Conservation (phyloP, 768 basidiomycete genomes). For the Suillus brevipes region DNA sequence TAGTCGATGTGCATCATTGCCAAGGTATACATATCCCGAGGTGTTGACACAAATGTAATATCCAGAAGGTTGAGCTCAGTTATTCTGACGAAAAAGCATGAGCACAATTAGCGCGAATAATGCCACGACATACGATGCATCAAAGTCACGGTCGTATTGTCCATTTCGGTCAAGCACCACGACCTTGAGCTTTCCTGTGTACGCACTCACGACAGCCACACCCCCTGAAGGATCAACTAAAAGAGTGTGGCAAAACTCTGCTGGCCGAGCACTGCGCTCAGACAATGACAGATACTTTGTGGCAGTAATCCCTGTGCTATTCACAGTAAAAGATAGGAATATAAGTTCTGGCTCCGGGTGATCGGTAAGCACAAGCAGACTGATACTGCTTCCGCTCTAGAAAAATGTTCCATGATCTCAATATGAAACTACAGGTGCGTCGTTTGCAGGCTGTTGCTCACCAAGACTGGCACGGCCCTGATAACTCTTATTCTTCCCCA, state of each 20-base stretch:
- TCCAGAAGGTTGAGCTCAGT: conserved; percentile 70
- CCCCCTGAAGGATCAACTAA: conserved; percentile 64
- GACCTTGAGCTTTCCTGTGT: conserved; percentile 69
- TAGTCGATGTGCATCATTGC: conserved; percentile 72
- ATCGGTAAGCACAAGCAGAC: conserved; percentile 67
- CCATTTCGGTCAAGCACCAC: conserved; percentile 55
- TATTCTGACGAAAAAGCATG: conserved; percentile 39
- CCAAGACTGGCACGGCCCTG: conserved; percentile 54
- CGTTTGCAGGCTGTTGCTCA: conserved; percentile 31
- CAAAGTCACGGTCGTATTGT: conserved; percentile 54
- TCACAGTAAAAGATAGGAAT: conserved; percentile 53
- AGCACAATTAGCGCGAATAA: conserved; percentile 7
- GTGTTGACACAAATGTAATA: conserved; percentile 54
- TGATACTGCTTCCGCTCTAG: conserved; percentile 35
- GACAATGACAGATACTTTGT: conserved; percentile 52
- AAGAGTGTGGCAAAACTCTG: conserved; percentile 73
- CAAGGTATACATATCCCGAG: conserved; percentile 47
- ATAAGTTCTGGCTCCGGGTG: conserved; percentile 77
- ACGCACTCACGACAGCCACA: conserved; percentile 63
- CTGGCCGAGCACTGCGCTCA: conserved; percentile 56
- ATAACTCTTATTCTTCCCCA: conserved; percentile 68
- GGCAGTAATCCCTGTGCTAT: conserved; percentile 36
- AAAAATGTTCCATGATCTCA: background rate
- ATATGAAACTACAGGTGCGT: background rate
- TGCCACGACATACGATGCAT: conserved; percentile 54